Evolutionary conservation across 2,329 filamentous ascomycete genomes (phyloP), one percentile per base, ranked within the genome.

Genomic region (Fusarium continuum): DNA sequence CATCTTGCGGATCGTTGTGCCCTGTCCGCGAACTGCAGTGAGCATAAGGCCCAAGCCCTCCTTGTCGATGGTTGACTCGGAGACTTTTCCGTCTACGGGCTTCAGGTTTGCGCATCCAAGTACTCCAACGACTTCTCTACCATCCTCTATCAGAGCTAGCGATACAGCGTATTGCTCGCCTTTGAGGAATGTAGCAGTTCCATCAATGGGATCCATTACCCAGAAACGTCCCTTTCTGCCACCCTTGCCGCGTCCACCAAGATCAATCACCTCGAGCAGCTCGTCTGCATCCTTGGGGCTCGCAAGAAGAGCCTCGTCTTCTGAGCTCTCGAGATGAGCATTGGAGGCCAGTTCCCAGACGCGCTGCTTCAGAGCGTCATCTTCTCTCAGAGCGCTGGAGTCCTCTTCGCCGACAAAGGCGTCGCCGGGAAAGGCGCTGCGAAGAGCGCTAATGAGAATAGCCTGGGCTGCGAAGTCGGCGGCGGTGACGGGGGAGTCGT

Each of bases 131-230:
- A 82, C 76, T 71, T 89, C 83, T 39, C 74, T 68, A 4, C 86
- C 86, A 48, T 87, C 77, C 55, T 85, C 81, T 3, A 89, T 73
- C 61, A 89, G 74, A 4, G 83, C 82, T 17, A 89, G 75, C 57
- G 84, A 85, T 5, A 89, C 84, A 4, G 83, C 86, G 56, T 88
- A 89, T 73, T 89, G 87, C 72, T 86, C 80, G 4, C 84, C 84
- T 32, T 76, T 75, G 63, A 89, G 82, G 55, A 88, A 89, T 0
- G 85, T 84, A 14, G 82, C 83, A 2, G 87, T 89, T 25, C 87
- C 87, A 64, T 89, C 87, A 8, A 89, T 83, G 1, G 87, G 87
- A 68, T 89, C 87, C 70, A 89, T 81, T 25, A 86, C 81, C 87
- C 87, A 89, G 46, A 84, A 80, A 1, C 82, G 75, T 0, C 79